Evolutionary conservation across 192 early-diverging fungal genomes (phyloP).

Genomic region (Podochytrium sp.): DNA sequence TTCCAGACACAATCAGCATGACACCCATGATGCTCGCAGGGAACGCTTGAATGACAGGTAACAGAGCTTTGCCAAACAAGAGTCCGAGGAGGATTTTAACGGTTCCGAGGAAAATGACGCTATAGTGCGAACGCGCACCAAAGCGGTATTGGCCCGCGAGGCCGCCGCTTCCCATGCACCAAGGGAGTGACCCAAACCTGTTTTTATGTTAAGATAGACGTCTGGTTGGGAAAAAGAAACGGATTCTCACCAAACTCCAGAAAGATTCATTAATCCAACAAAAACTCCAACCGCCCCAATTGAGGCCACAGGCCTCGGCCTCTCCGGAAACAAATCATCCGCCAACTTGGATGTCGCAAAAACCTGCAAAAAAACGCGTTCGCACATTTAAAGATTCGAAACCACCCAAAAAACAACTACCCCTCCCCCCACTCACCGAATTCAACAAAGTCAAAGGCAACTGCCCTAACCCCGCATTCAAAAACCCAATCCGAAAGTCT

Average conservation of each 20-base stretch:
- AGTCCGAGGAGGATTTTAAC: slow-evolving; percentile 80
- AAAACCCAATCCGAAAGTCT: slow-evolving; percentile 75
- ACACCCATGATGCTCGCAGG: slow-evolving; percentile 82
- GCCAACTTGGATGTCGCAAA: slow-evolving; percentile 77
- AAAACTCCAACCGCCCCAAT: slow-evolving; percentile 53
- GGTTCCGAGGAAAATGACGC: slow-evolving; percentile 75
- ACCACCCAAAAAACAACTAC: not conserved
- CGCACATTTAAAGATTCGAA: not conserved
- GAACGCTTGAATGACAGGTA: slow-evolving; percentile 70
- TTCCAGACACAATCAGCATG: slow-evolving; percentile 83
- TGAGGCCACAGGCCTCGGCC: slow-evolving; percentile 29
- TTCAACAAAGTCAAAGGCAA: slow-evolving; percentile 85
- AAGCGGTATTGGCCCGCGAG: slow-evolving; percentile 95
- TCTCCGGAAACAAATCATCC: slow-evolving; percentile 82
- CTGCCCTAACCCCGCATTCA: slow-evolving; percentile 84
- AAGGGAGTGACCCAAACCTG: slow-evolving; percentile 15
- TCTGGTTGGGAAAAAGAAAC: slow-evolving; percentile 43
- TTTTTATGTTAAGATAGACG: not conserved
- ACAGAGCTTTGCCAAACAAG: slow-evolving; percentile 81
- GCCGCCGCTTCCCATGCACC: slow-evolving; percentile 78
- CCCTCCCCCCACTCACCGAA: slow-evolving; percentile 55
- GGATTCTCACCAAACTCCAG: slow-evolving; percentile 81
- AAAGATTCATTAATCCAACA: slow-evolving; percentile 81
- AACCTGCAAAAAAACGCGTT: slow-evolving; percentile 4
- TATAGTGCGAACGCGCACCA: slow-evolving; percentile 82